Percentiles rank a stretch among this genome's conserved stretches.
These are phyloP conservation scores for Claviceps pusilla DNA, from an alignment of 2,329 filamentous ascomycete species.

Conservation along the genomic window DNA sequence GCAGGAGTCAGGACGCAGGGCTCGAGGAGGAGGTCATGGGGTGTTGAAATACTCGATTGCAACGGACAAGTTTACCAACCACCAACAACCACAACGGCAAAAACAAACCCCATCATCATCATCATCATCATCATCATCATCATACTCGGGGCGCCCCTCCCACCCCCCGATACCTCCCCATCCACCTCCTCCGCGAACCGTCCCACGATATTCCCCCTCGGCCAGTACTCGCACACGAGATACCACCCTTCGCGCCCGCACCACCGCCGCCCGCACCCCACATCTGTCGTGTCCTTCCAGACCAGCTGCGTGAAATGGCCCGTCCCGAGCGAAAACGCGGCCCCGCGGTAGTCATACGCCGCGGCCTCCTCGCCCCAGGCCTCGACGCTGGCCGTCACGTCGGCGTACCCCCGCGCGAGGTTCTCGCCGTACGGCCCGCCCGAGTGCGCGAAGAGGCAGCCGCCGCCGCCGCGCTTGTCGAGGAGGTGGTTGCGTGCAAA, in stretches of 20 bases:
- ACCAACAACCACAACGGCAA: too few relatives aligned
- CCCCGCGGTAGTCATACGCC: constrained; percentile 6
- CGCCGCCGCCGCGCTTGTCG: constrained; percentile 6
- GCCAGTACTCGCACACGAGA: constrained; percentile 57
- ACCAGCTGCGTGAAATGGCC: constrained; percentile 19
- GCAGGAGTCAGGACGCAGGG: too few relatives aligned
- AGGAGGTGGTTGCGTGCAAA: constrained; percentile 38
- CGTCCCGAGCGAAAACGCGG: not conserved
- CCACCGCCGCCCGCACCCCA: constrained; percentile 12
- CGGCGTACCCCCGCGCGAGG: constrained; percentile 1
- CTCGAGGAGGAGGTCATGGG: too few relatives aligned
- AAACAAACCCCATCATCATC: too few relatives aligned
- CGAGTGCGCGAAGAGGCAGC: constrained; percentile 39
- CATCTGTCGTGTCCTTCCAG: constrained; percentile 13
- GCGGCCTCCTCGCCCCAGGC: constrained; percentile 8
- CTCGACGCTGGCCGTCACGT: constrained; percentile 2
- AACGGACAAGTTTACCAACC: too few relatives aligned
- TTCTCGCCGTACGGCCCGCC: constrained; percentile 36
- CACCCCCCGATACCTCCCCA: not conserved
- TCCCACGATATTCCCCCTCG: constrained; percentile 47
- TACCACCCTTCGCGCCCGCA: constrained; percentile 40
- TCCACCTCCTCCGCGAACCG: constrained; percentile 27
- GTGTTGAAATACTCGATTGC: too few relatives aligned
- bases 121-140: not conserved
- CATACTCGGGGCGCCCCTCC: not conserved